phyloP scores from a whole-genome alignment of 2,329 filamentous ascomycete genomes.

The Drechmeria coniospora region DNA sequence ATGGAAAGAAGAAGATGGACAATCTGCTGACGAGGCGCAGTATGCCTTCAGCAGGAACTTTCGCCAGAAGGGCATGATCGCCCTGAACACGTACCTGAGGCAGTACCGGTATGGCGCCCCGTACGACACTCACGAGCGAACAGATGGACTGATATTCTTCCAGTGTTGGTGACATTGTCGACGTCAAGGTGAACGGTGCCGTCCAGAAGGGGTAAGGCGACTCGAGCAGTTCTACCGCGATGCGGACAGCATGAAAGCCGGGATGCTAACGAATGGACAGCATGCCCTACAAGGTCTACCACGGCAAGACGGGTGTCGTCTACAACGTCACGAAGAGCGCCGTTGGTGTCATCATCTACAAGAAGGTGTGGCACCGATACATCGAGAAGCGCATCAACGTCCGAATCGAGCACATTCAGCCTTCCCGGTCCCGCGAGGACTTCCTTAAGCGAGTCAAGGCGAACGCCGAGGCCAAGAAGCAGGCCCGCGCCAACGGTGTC shows the following conservation, averaged over 20 bases:
- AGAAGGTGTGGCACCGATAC: slow-evolving; percentile 98
- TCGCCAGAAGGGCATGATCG: slow-evolving; percentile 90
- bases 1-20: slow-evolving; percentile 9
- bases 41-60: slow-evolving; percentile 91
- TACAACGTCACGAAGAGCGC: slow-evolving; percentile 99
- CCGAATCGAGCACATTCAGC: slow-evolving; percentile 90
- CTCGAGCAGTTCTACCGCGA: background rate
- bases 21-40: slow-evolving; percentile 23
- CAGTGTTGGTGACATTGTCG: slow-evolving; percentile 95
- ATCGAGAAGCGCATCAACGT: slow-evolving; percentile 99
- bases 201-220: slow-evolving; percentile 81
- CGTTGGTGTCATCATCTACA: slow-evolving; percentile 98
- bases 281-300: slow-evolving; percentile 99
- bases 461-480: slow-evolving; percentile 82
- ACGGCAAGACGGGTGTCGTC: slow-evolving; percentile 95
- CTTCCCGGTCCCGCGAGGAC: slow-evolving; percentile 90
- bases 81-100: slow-evolving; percentile 84
- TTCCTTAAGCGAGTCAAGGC: slow-evolving; percentile 94
- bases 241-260: background rate
- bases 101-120: slow-evolving; percentile 57
- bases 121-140: slow-evolving; percentile 3
- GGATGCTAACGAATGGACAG: slow-evolving; percentile 33
- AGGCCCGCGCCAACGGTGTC: slow-evolving; percentile 81
- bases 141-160: slow-evolving; percentile 25
- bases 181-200: slow-evolving; percentile 97